Base-by-base conservation (phyloP, 2,329 filamentous ascomycete species). In the Fusarium setosum region DNA sequence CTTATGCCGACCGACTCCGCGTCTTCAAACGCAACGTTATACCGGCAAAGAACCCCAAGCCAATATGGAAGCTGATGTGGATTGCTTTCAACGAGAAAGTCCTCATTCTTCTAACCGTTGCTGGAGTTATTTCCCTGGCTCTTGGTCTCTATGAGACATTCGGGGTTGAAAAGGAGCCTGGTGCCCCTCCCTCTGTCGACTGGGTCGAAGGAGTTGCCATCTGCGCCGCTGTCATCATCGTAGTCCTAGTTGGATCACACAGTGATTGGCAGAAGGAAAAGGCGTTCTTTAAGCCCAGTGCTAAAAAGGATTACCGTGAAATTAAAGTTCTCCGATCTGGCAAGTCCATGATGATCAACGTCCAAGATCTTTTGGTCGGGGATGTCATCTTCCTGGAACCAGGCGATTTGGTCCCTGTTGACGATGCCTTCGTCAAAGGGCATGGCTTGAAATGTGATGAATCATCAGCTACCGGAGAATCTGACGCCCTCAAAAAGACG, bases 301-400 rank as follows among this genome's bases (percentile, higher is more conserved):
- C 44, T 6, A 47, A 47, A 13, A 47, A 47, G 24, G 44, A 47
- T 12, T 87, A 90, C 64, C 84, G 88, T 35, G 82, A 85, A 63
- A 86, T 90, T 68, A 90, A 90, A 75, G 86, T 85, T 4, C 83
- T 90, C 42, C 86, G 90, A 11, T 90, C 88, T 1, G 89, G 89
- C 18, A 89, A 86, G 72, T 85, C 85, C 0, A 75, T 83, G 23
- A 83, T 88, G 76, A 81, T 92, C 13, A 88, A 86, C 0, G 83
- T 92, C 3, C 87, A 87, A 65, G 88, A 92, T 59, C 81, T 92
- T 38, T 82, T 90, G 40, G 89, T 90, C 9, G 90, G 90, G 32
- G 90, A 92, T 72, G 82, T 92, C 2, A 80, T 92, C 44, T 29
- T 32, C 4, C 26, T 47, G 20, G 44, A 47, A 7, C 44, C 44